A percentile compares a stretch with the other conserved stretches of the same genome.
phyloP scores from a whole-genome alignment of 2,329 filamentous ascomycete genomes.

The Coleophoma cylindrospora region DNA sequence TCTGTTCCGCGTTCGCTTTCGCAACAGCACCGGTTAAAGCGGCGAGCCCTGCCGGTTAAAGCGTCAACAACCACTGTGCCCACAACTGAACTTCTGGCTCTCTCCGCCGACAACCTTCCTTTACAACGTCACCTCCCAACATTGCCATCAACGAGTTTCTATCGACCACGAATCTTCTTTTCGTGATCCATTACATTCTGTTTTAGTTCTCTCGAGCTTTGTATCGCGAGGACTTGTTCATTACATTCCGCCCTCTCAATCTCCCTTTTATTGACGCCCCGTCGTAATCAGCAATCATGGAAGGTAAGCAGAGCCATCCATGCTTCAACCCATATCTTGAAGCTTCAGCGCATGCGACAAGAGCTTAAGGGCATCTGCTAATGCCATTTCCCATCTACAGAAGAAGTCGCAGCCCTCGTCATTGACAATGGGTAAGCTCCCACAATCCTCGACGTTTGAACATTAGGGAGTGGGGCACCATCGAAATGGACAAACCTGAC shows the following conservation, averaged over 20 bases:
- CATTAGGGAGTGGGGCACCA: slow-evolving; percentile 19
- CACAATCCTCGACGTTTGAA: slow-evolving; percentile 23
- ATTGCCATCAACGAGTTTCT: slow-evolving; percentile 12
- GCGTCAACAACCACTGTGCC: neutral
- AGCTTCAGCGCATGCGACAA: slow-evolving; percentile 11
- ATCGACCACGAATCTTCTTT: slow-evolving; percentile 22
- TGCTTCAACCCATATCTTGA: slow-evolving; percentile 3
- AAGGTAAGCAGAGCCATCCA: slow-evolving; percentile 28
- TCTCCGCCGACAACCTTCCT: neutral
- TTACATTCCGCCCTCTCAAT: slow-evolving; percentile 21
- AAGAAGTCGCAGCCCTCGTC: slow-evolving; percentile 99
- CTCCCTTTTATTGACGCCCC: slow-evolving; percentile 23
- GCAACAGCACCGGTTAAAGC: neutral
- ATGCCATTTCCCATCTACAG: slow-evolving; percentile 45
- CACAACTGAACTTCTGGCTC: neutral
- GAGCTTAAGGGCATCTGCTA: slow-evolving; percentile 16
- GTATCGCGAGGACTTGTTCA: slow-evolving; percentile 20
- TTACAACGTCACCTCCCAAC: slow-evolving; percentile 10
- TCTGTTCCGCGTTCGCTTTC: neutral
- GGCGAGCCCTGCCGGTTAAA: neutral
- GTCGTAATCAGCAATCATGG: slow-evolving; percentile 32
- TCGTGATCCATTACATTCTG: slow-evolving; percentile 20
- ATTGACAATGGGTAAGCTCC: slow-evolving; percentile 99
- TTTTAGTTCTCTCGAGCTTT: slow-evolving; percentile 17
- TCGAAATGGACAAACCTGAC: slow-evolving; percentile 1